Percentiles rank a stretch among this genome's conserved stretches.
phyloP scores from a whole-genome alignment of 176 grass and related monocot genomes.

The Guadua angustifolia region DNA sequence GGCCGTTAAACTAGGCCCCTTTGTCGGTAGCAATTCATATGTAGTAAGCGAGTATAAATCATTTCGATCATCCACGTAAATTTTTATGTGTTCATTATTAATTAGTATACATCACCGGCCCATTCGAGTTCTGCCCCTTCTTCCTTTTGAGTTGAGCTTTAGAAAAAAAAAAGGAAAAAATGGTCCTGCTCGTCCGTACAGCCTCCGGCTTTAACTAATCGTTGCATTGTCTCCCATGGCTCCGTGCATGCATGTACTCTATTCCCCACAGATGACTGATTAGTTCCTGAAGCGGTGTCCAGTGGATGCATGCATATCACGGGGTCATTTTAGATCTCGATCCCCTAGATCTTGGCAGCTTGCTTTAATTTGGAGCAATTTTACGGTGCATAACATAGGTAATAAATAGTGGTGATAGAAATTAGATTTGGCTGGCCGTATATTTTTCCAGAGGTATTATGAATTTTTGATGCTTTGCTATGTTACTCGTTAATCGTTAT shows the following conservation, averaged over 20 bases:
- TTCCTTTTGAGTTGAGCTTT: neutral
- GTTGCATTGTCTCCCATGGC: neutral
- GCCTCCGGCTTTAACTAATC: neutral
- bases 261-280: neutral
- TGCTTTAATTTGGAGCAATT: too few relatives aligned
- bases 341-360: neutral
- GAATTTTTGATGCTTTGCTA: too few relatives aligned
- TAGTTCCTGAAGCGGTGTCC: neutral
- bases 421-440: too few relatives aligned
- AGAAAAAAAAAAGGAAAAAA: neutral
- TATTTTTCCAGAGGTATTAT: too few relatives aligned
- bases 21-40: neutral
- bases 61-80: neutral
- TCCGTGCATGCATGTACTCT: neutral
- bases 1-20: neutral
- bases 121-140: neutral
- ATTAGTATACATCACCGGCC: neutral
- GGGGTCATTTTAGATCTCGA: neutral
- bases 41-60: neutral
- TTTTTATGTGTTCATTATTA: neutral
- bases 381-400: too few relatives aligned
- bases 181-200: constrained; percentile 39
- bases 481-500: too few relatives aligned
- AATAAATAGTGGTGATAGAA: too few relatives aligned
- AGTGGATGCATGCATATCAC: neutral